phyloP scores from a whole-genome alignment of 164 flowering plant species.

The Chloranthus sessilifolius region DNA sequence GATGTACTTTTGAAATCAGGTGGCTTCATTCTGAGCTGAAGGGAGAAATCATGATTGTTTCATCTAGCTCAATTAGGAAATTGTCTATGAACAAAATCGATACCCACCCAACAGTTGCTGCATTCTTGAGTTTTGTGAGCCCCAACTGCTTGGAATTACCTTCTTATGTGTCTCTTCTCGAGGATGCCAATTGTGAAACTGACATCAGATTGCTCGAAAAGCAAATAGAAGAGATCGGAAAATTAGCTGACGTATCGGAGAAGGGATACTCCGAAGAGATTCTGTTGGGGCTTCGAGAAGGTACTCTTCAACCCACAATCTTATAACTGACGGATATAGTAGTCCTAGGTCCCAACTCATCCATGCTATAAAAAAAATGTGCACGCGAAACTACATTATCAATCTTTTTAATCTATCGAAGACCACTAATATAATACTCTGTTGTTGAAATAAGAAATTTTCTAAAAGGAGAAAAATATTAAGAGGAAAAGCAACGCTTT shows the following conservation, averaged over 20 bases:
- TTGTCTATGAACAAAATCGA: conserved; percentile 21
- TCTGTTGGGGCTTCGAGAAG: conserved; percentile 17
- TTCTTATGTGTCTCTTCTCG: conserved; percentile 11
- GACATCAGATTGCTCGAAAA: conserved; percentile 28
- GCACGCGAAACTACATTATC: too few relatives aligned
- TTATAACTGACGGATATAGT: too few relatives aligned
- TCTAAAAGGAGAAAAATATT: too few relatives aligned
- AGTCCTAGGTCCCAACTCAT: too few relatives aligned
- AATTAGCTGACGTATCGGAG: conserved; percentile 18
- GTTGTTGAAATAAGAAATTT: too few relatives aligned
- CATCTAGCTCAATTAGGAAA: conserved; percentile 35
- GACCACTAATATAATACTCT: too few relatives aligned
- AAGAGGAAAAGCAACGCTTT: too few relatives aligned
- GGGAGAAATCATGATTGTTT: conserved; percentile 24
- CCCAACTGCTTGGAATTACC: conserved; percentile 9
- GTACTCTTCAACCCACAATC: conserved; percentile 5
- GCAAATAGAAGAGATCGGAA: conserved; percentile 33
- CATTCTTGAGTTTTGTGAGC: conserved; percentile 23
- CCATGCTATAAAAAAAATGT: too few relatives aligned
- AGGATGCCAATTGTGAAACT: conserved; percentile 17
- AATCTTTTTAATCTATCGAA: too few relatives aligned
- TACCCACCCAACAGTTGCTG: conserved; percentile 31
- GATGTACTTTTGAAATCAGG: conserved; percentile 39
- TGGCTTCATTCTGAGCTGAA: conserved; percentile 29
- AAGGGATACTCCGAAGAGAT: conserved; percentile 15